These are phyloP conservation scores for Elsinoe necatrix DNA, from an alignment of 2,329 filamentous ascomycete species.

Conservation along the genomic window DNA sequence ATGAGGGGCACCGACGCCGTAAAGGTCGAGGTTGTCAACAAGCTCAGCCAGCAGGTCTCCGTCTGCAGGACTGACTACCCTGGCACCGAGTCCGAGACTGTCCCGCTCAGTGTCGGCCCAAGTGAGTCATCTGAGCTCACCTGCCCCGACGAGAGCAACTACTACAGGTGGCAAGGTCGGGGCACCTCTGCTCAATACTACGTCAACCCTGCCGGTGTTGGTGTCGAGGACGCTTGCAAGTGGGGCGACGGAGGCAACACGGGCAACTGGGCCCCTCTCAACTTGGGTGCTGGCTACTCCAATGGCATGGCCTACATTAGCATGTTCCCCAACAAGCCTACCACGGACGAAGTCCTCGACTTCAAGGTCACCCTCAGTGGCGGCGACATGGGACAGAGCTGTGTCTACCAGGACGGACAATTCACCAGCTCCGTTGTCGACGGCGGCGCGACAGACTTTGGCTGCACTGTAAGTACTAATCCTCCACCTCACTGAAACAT, in stretches of 20 bases:
- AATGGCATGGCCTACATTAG: conserved; percentile 67
- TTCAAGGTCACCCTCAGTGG: conserved; percentile 73
- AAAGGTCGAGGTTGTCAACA: conserved; percentile 64
- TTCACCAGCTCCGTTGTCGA: conserved; percentile 48
- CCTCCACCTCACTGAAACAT: conserved; percentile 2
- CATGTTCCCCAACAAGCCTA: conserved; percentile 76
- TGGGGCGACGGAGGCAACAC: conserved; percentile 58
- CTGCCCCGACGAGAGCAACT: conserved; percentile 62
- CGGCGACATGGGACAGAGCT: conserved; percentile 50
- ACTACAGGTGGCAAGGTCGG: conserved; percentile 70
- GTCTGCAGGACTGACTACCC: conserved; percentile 97
- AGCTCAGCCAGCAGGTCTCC: conserved; percentile 55
- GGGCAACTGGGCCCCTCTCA: conserved; percentile 82
- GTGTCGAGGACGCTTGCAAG: conserved; percentile 59
- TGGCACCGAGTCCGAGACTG: conserved; percentile 75
- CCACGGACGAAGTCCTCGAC: conserved; percentile 59
- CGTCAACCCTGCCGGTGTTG: conserved; percentile 72
- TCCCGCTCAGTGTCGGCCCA: conserved; percentile 59
- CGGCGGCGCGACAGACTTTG: conserved; percentile 41
- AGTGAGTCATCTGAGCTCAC: conserved; percentile 57
- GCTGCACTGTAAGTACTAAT: conserved; percentile 67
- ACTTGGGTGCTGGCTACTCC: conserved; percentile 70
- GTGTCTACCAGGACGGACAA: conserved; percentile 56
- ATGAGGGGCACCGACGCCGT: conserved; percentile 57
- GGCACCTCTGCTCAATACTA: conserved; percentile 92